Percentiles rank a stretch among this genome's conserved stretches.
Conservation (phyloP, 495 filamentous ascomycete genomes). For the Penicillium dipodomyicola region DNA sequence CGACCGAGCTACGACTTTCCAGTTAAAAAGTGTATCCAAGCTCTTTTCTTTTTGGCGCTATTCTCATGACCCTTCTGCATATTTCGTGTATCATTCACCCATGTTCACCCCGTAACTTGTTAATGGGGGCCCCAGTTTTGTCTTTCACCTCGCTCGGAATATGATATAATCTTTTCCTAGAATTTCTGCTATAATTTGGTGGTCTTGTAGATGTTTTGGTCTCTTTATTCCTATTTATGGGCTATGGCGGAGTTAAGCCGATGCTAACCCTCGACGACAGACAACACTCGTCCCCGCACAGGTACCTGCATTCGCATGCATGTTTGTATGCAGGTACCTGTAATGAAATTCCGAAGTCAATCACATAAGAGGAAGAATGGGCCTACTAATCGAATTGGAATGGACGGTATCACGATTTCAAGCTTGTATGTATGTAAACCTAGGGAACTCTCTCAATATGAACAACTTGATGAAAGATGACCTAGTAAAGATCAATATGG, state of each 20-base stretch:
- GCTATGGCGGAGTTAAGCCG: not conserved
- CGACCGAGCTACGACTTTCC: conserved; percentile 18
- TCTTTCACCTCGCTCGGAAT: conserved; percentile 20
- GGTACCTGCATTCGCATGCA: not conserved
- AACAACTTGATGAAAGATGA: conserved; percentile 14
- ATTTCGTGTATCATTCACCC: conserved; percentile 33
- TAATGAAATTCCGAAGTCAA: not conserved
- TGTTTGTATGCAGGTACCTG: not conserved
- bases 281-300: not conserved
- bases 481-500: conserved; percentile 17
- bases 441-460: conserved; percentile 8
- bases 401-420: conserved; percentile 12
- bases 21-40: conserved; percentile 31
- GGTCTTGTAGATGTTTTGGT: not conserved
- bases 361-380: not conserved
- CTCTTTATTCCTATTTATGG: not conserved
- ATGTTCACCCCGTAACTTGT: conserved; percentile 9
- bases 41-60: conserved; percentile 31
- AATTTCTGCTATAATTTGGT: not conserved
- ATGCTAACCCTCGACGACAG: not conserved
- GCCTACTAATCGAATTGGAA: not conserved
- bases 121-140: conserved; percentile 17
- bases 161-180: conserved; percentile 13
- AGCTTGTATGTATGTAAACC: conserved; percentile 6
- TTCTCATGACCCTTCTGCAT: conserved; percentile 34